phyloP scores from a whole-genome alignment of 1,284 basidiomycete genomes.

The Trichosporon sp. region DNA sequence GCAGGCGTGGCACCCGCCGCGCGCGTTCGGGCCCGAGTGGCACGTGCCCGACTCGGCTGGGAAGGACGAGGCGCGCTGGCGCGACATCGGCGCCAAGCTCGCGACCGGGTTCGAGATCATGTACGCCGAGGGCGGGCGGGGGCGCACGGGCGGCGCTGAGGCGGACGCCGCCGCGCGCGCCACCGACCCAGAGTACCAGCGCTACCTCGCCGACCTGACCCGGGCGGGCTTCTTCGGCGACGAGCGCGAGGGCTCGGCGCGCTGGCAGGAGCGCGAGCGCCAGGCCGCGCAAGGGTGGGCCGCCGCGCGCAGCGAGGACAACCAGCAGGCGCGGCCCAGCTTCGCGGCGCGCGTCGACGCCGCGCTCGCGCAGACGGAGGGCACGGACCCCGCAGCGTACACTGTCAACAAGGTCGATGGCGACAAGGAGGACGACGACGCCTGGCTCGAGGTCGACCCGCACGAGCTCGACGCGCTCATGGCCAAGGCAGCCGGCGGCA shows the following conservation, averaged over 20 bases:
- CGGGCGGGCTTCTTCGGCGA: slow-evolving; percentile 67
- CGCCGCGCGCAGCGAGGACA: slow-evolving; percentile 37
- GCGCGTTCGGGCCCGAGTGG: slow-evolving; percentile 66
- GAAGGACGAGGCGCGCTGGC: slow-evolving; percentile 64
- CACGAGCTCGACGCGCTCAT: slow-evolving; percentile 48
- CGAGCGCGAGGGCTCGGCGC: slow-evolving; percentile 67
- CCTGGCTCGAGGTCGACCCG: slow-evolving; percentile 46
- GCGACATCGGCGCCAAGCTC: slow-evolving; percentile 84
- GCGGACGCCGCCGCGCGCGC: background rate
- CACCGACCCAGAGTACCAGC: slow-evolving; percentile 29
- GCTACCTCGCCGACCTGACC: slow-evolving; percentile 63
- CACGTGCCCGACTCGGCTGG: slow-evolving; percentile 50
- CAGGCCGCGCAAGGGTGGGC: slow-evolving; percentile 66
- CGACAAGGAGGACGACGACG: slow-evolving; percentile 40
- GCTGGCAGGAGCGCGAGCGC: slow-evolving; percentile 67
- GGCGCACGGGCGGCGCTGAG: slow-evolving; percentile 48
- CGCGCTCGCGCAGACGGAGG: slow-evolving; percentile 53
- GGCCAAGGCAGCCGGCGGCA: slow-evolving; percentile 24
- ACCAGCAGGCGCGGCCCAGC: slow-evolving; percentile 56
- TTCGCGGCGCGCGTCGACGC: slow-evolving; percentile 67
- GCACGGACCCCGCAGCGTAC: slow-evolving; percentile 10
- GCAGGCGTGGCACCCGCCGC: slow-evolving; percentile 88
- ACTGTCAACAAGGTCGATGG: slow-evolving; percentile 3
- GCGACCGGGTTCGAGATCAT: slow-evolving; percentile 93
- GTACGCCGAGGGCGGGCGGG: slow-evolving; percentile 69